phyloP scores from a whole-genome alignment of 2,329 filamentous ascomycete genomes.

The Pleurostoma richardsiae region DNA sequence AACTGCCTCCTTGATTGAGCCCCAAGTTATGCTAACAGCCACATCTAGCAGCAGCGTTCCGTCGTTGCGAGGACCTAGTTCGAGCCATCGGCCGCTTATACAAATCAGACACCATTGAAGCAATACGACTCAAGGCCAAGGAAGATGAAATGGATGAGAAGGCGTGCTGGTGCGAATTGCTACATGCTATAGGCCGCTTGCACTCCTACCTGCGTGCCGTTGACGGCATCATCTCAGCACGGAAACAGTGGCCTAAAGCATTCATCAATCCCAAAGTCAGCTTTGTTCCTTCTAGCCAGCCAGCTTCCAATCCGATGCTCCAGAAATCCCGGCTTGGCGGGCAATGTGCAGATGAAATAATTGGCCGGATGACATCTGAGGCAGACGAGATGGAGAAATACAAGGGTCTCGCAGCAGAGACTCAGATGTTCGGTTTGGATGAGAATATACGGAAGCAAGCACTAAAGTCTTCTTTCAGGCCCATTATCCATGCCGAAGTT shows the following conservation, averaged over 20 bases:
- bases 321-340: background rate
- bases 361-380: constrained; percentile 10
- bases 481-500: constrained; percentile 29
- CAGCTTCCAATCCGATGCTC: constrained; percentile 6
- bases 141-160: no score
- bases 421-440: constrained; percentile 12
- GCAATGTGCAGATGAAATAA: constrained; percentile 9
- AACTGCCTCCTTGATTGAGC: no score
- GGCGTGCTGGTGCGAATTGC: constrained; percentile 15
- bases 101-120: no score
- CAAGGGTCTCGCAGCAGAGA: constrained; percentile 6
- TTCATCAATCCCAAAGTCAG: constrained; percentile 23
- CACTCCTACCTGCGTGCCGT: constrained; percentile 19
- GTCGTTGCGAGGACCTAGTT: no score
- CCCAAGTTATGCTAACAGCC: no score
- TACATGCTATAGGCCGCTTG: constrained; percentile 18
- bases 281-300: constrained; percentile 17
- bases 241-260: constrained; percentile 19
- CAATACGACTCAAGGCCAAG: no score
- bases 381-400: background rate
- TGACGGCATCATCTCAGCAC: constrained; percentile 13
- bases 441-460: constrained; percentile 3
- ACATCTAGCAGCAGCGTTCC: no score
- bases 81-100: no score
- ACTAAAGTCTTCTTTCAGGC: constrained; percentile 10